Base-by-base conservation (phyloP, 805 yeast species). In the Teunomyces atbi region DNA sequence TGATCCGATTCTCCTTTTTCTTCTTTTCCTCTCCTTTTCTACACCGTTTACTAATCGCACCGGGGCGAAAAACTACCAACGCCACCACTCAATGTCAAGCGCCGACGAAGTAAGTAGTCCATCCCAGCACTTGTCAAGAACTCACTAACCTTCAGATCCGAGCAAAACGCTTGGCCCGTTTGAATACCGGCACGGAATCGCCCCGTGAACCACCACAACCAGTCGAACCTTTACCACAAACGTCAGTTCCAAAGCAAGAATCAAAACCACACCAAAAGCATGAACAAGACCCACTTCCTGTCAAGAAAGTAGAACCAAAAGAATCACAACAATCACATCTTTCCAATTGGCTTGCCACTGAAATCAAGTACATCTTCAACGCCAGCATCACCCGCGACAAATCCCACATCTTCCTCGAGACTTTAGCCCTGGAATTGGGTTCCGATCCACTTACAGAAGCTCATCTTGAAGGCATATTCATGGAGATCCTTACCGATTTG, bases 401-500 rank as follows among this genome's bases (percentile, higher is more conserved):
- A n/a, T 52, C 49, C 11, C 50, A 58, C 32, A 40, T 59, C 4
- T 59, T 54, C 27, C 49, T 69, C 21, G 58, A 57, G 5, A 54
- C 66, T 4, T 48, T 65, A 36, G 51, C 58, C 6, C 50, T 55
- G 11, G 71, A 67, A n/a, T 41, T 59, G 10, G 54, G 46, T 18
- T 39, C 42, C 4, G 48, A 27, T 33, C 49, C 4, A 10, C 55
- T 76, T 4, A 47, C 54, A 6, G 54, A 55, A 10, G 71, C 68
- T 28, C 57, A 62, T 18, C 58, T 80, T 28, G 89, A 83, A 51
- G 66, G 75, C 6, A 66, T 76, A 2, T 74, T 82, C 45, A 71
- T 83, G 60, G 86, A 82, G 49, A 59, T 78, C 16, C 62, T 83
- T 38, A 73, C 83, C 1, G 86, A 82, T 46, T 55, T 62, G 29